phyloP scores from a whole-genome alignment of 83 land plant species.

The Larix sibirica region DNA sequence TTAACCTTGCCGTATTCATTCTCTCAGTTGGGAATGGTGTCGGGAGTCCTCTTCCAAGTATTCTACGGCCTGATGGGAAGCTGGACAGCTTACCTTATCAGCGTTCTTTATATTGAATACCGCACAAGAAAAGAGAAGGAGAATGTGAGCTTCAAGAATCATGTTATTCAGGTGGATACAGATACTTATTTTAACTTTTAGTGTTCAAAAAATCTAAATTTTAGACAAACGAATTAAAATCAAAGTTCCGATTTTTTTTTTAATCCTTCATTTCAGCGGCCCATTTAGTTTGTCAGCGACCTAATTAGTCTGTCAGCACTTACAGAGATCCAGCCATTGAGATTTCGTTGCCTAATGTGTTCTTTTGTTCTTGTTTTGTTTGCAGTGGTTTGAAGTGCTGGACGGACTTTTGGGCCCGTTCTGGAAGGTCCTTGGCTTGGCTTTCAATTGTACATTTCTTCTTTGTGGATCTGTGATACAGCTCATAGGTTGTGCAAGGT shows the following conservation, averaged over 20 bases:
- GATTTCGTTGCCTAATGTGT: neutral
- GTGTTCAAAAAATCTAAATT: too few species aligned
- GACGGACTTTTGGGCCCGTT: conserved; percentile 78
- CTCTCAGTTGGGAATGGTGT: conserved; percentile 80
- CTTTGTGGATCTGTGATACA: conserved; percentile 85
- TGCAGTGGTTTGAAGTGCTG: conserved; percentile 87
- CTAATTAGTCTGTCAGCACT: neutral
- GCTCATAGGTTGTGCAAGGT: conserved; percentile 92
- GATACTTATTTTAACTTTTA: neutral
- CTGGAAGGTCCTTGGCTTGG: conserved; percentile 75
- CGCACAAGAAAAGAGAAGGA: conserved; percentile 80
- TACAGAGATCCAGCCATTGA: neutral
- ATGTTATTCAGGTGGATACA: conserved; percentile 73
- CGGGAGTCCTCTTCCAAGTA: conserved; percentile 68
- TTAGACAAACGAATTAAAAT: too few species aligned
- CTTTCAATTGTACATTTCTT: conserved; percentile 85
- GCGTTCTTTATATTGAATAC: conserved; percentile 81
- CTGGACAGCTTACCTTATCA: conserved; percentile 87
- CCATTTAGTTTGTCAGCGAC: neutral
- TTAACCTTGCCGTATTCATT: conserved; percentile 84
- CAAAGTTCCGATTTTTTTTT: too few species aligned
- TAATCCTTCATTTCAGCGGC: neutral
- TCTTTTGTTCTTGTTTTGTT: neutral
- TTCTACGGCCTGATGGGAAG: conserved; percentile 79
- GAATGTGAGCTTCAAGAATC: conserved; percentile 81